Evolutionary conservation across 768 basidiomycete genomes (phyloP), one percentile per base, ranked within the genome.

Genomic region (Suillus brevipes): DNA sequence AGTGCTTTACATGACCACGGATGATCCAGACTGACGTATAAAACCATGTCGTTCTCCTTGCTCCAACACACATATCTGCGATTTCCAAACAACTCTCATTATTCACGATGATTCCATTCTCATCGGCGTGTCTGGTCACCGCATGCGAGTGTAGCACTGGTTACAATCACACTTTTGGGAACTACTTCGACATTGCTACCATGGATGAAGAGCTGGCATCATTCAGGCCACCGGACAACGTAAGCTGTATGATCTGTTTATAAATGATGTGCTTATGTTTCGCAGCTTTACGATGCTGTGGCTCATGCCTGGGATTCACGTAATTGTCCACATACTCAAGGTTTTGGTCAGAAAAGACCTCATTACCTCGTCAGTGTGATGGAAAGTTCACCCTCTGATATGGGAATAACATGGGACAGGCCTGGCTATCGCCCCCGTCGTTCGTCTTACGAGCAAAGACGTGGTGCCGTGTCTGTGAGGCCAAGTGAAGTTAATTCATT

Each of bases 231-330:
- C 37, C 75, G 31, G 6, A 49, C 9, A 69, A 60, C 7, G 75
- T 75, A 52, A 36, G 76, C 36, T 16, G 2, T 8, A 40, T 12
- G 0, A 3, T 2, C 13, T 23, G 34, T 45, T 38, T n/a, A 28
- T 20, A 25, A 7, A 65, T 62, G 55, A 28, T n/a, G 55, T 25
- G 20, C 3, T 62, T 25, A 40, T 62, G 13, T 61, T 18, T 47
- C 61, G 8, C 37, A 76, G 75, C 70, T 78, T 38, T 76, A 78
- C 58, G 70, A 75, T 10, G 64, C 76, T 18, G 59, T 78, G 16
- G 76, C 75, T 42, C 64, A 60, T 50, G 68, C 72, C 4, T 69
- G 75, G 34, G 76, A 77, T 68, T 50, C 65, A 40, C 70, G 52
- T 38, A 72, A 67, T 61, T 52, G 64, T 23, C 49, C 68, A 31